Percentiles rank a stretch among this genome's conserved stretches.
These are phyloP conservation scores for Fusarium nelsonii DNA, from an alignment of 2,329 filamentous ascomycete species.

Conservation along the genomic window DNA sequence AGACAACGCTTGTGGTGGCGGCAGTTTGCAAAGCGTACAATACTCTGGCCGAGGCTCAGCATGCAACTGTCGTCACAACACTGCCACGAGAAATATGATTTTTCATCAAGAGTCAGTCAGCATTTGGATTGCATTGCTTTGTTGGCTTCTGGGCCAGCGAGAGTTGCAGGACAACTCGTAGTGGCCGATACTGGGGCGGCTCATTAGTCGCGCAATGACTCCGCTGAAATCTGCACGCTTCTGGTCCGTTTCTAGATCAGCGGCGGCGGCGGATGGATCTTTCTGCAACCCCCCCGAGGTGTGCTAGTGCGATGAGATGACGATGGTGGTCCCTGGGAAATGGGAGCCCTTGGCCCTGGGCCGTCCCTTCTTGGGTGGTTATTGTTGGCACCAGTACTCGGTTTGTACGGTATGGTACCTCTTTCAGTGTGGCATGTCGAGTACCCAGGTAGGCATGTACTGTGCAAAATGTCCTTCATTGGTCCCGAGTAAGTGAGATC, in stretches of 20 bases:
- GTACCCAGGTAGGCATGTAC: constrained; percentile 1
- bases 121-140: constrained; percentile 11
- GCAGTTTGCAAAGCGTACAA: constrained; percentile 15
- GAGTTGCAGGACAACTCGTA: constrained; percentile 44
- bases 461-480: constrained; percentile 31
- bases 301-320: constrained; percentile 32
- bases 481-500: constrained; percentile 13
- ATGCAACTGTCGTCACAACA: constrained; percentile 30
- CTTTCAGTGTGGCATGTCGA: constrained; percentile 23
- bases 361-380: constrained; percentile 26
- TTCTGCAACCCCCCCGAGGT: constrained; percentile 29
- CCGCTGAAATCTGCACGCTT: constrained; percentile 46
- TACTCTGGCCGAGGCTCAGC: constrained; percentile 9
- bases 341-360: constrained; percentile 19
- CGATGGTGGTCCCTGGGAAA: constrained; percentile 37
- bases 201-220: constrained; percentile 46
- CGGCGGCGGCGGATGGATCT: constrained; percentile 45
- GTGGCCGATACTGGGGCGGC: constrained; percentile 46
- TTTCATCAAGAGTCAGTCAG: constrained; percentile 17
- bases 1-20: constrained; percentile 23
- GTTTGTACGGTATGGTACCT: not conserved
- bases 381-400: constrained; percentile 10
- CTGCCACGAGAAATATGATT: constrained; percentile 32
- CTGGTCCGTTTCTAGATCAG: constrained; percentile 51
- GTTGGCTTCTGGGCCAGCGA: constrained; percentile 36